A percentile compares a stretch with the other conserved stretches of the same genome.
These are phyloP conservation scores for Amauroascus verrucosus DNA, from an alignment of 2,329 filamentous ascomycete genomes.

Conservation along the genomic window DNA sequence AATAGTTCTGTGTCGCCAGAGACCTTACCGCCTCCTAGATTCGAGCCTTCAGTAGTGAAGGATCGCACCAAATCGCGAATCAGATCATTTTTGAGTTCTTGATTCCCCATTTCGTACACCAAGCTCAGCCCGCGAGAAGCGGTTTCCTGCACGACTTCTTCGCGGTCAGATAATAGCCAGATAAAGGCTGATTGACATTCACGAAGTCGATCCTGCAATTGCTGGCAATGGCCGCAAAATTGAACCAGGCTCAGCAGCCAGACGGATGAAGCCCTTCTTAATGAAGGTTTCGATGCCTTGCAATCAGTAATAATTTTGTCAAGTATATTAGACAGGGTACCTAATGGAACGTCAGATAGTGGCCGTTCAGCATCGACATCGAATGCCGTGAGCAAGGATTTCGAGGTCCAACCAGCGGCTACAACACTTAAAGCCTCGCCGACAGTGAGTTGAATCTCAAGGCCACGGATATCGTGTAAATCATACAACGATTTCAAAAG, in stretches of 20 bases:
- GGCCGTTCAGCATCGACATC: constrained; percentile 56
- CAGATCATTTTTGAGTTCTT: constrained; percentile 66
- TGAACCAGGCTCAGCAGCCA: constrained; percentile 90
- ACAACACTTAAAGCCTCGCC: constrained; percentile 78
- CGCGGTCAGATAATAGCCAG: constrained; percentile 71
- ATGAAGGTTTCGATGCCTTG: constrained; percentile 73
- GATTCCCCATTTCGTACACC: constrained; percentile 86
- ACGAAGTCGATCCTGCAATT: constrained; percentile 63
- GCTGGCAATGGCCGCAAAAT: constrained; percentile 68
- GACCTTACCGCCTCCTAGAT: constrained; percentile 63
- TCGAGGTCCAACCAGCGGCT: constrained; percentile 72
- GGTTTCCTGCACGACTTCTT: constrained; percentile 92
- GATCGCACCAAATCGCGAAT: constrained; percentile 79
- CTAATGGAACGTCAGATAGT: constrained; percentile 28
- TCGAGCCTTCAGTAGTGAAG: constrained; percentile 59
- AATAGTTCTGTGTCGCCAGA: constrained; percentile 87
- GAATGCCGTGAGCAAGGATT: constrained; percentile 61
- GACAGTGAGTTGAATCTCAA: constrained; percentile 81
- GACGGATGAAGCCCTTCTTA: constrained; percentile 86
- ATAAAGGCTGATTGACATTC: constrained; percentile 82
- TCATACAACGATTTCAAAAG: constrained; percentile 61
- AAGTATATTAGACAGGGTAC: constrained; percentile 47
- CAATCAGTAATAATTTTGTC: constrained; percentile 67
- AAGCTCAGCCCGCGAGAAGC: constrained; percentile 83
- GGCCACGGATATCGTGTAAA: constrained; percentile 72